These are phyloP conservation scores for Syzygium oleosum DNA, from an alignment of 345 rosid species.

Conservation along the genomic window DNA sequence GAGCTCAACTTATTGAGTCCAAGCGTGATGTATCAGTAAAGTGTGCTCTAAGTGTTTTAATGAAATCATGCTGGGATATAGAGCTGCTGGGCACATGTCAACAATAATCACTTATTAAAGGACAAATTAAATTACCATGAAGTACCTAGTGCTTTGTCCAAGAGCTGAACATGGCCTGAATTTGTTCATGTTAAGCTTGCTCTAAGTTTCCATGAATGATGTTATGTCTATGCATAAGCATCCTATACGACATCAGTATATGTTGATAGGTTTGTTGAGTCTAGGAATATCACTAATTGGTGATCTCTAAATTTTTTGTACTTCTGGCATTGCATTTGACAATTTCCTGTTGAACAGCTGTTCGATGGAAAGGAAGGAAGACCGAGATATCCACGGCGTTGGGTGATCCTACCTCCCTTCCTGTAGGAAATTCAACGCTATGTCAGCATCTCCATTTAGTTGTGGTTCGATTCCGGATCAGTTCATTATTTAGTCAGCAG, in stretches of 20 bases:
- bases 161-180: not conserved
- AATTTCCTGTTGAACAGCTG: slow-evolving; percentile 37
- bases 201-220: not conserved
- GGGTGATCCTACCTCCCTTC: slow-evolving; percentile 93
- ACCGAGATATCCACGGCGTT: slow-evolving; percentile 84
- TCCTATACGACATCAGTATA: not conserved
- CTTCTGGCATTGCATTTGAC: not conserved
- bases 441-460: not conserved
- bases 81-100: not conserved
- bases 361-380: slow-evolving; percentile 94
- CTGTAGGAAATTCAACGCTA: slow-evolving; percentile 24
- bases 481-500: not conserved
- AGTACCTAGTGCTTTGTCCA: not conserved
- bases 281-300: not conserved
- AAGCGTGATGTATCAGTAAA: not conserved
- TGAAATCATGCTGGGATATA: not conserved
- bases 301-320: not conserved
- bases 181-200: not conserved
- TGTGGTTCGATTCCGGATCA: not conserved
- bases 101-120: not conserved
- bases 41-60: not conserved
- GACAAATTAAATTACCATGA: not conserved
- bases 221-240: not conserved
- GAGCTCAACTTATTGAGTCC: not conserved
- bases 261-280: not conserved